Evolutionary conservation across 805 yeast genomes (phyloP), one percentile per base, ranked within the genome.

Genomic region (Saturnispora mendoncae): DNA sequence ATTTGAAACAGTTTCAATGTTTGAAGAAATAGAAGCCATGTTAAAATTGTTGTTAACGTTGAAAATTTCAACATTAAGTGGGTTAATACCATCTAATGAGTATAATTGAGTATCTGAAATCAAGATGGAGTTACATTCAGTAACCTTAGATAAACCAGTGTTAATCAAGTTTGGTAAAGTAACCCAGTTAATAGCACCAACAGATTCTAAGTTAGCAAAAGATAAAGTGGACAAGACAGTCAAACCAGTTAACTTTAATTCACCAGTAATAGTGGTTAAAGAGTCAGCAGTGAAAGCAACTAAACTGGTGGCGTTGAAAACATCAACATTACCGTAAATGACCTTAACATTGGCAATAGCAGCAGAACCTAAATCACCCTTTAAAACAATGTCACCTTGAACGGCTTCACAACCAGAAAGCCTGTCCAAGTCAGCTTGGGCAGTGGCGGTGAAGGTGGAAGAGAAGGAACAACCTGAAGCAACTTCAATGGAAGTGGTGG

Each of bases 41-140:
- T 80, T 74, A 52, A 64, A 68, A 78, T 92, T 92, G 82, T 92
- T 92, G 87, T 87, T 88, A 57, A 92, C 75, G 71, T 90, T 71
- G 68, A 80, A 80, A 39, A 72, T 74, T 46, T 66, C 68, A 40
- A 69, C 70, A 46, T 60, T 50, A 36, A 61, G 53, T 50, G 72
- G 66, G 51, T 62, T 61, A 57, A 82, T 70, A 64, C 92, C 92
- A 43, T 72, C 74, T 57, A 84, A 73, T 38, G 80, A 66, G 56
- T 71, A 71, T 60, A 84, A 71, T 52, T 77, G 69, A 50, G 92
- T 83, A 67, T 84, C 88, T 39, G 90, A 74, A 55, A 84, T 73
- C 60, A 68, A 61, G 53, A 90, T 72, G 44, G 74, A 65, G 59
- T 76, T 74, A 58, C 94, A 88, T 53, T 78, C 70, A 55, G 84